Evolutionary conservation across 768 basidiomycete genomes (phyloP).

Genomic region (Lactifluus hygrophoroides): DNA sequence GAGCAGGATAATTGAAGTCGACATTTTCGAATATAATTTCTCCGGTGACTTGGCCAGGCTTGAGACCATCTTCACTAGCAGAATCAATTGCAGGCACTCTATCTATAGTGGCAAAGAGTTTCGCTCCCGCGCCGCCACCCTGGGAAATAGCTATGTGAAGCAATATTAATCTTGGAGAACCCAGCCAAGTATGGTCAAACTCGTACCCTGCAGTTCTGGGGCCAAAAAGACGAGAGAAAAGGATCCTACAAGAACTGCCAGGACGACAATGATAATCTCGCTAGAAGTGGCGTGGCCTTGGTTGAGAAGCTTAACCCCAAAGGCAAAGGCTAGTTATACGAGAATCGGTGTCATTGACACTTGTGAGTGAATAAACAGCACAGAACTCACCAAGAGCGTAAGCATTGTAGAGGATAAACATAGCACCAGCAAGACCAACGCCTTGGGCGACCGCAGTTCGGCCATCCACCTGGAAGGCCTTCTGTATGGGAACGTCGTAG

Average conservation of each 20-base stretch:
- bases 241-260: constrained; percentile 75
- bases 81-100: constrained; percentile 85
- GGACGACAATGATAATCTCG: constrained; percentile 67
- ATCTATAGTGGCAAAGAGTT: constrained; percentile 83
- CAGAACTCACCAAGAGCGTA: constrained; percentile 52
- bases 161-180: background rate
- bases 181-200: constrained; percentile 17
- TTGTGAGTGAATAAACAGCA: background rate
- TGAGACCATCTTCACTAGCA: constrained; percentile 51
- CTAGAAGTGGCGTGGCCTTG: constrained; percentile 50
- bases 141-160: constrained; percentile 53
- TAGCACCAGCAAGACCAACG: constrained; percentile 54
- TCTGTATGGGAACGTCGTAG: constrained; percentile 53
- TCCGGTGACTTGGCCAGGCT: constrained; percentile 61
- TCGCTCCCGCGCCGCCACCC: constrained; percentile 81
- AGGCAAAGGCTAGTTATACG: constrained; percentile 57
- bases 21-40: constrained; percentile 65
- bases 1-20: constrained; percentile 79
- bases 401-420: constrained; percentile 67
- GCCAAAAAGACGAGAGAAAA: constrained; percentile 76
- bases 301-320: constrained; percentile 75
- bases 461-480: constrained; percentile 40
- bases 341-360: background rate
- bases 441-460: constrained; percentile 52
- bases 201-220: constrained; percentile 41